Base-by-base conservation (phyloP, 371 early-diverging fungal genomes). In the Apophysomyces trapeziformis region DNA sequence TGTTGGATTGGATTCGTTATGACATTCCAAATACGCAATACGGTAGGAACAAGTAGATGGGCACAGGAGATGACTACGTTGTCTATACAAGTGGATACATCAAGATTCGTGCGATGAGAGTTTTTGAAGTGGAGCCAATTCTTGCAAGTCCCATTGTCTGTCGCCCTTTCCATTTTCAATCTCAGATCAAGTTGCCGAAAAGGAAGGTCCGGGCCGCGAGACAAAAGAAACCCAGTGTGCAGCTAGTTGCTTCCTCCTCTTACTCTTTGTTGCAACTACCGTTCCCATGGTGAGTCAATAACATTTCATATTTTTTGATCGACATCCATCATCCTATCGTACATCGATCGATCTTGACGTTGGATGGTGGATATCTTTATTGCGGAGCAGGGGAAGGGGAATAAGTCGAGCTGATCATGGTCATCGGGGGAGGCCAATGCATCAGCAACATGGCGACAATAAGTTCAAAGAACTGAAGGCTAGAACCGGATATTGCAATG, bases 241-340 rank as follows among this genome's bases (percentile, higher is more conserved):
- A 21, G 54, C 21, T 21, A 21, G 21, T 50, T 50, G 54, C n/a
- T 21, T 50, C 54, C 21, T 50, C 54, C 54, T 50, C 54, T 50
- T 50, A 50, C 54, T 50, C 54, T 50, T 50, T 50, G 54, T 50
- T 50, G 54, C 54, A 50, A 50, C 54, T 21, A 21, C 54, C 54
- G 54, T 50, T 50, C 54, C 54, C 54, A 50, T 50, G 54, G 54
- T 50, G 54, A 50, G 54, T 50, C 21, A 21, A 50, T 50, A 26
- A 32, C 54, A 50, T 50, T 47, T 50, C 54, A 50, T 50, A 16
- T 50, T 32, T 50, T 50, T 5, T 50, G 32, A 50, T 50, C 21
- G 16, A 16, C 5, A 50, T 50, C 54, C 18, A 50, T 21, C 21
- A 11, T 5, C 21, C 9, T 7, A 21, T n/a, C 21, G 54, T 50